These are phyloP conservation scores for Camelina hispida DNA, from an alignment of 345 rosid genomes.

Conservation along the genomic window DNA sequence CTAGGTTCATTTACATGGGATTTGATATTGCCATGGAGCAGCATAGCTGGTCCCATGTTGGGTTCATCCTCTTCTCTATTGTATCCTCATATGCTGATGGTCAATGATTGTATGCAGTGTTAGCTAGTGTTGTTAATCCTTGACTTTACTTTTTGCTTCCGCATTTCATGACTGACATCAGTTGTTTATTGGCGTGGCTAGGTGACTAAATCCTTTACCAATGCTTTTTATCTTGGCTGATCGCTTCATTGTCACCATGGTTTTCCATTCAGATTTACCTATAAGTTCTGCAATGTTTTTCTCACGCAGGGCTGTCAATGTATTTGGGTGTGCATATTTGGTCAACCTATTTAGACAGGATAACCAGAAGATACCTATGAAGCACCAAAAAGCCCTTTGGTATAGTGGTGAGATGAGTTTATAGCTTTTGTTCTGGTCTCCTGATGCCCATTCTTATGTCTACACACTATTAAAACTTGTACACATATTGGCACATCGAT, in stretches of 20 bases:
- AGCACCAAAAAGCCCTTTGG: constrained; percentile 97
- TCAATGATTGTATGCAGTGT: constrained; percentile 20
- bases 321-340: constrained; percentile 90
- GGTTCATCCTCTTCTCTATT: constrained; percentile 91
- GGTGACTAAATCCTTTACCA: constrained; percentile 23
- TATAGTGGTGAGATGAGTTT: constrained; percentile 78
- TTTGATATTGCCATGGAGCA: constrained; percentile 98
- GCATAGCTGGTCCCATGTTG: constrained; percentile 97
- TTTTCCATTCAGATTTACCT: constrained; percentile 15
- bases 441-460: constrained; percentile 22
- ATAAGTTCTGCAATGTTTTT: neutral
- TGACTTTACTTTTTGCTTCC: constrained; percentile 46
- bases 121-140: constrained; percentile 50
- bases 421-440: constrained; percentile 15
- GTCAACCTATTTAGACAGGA: constrained; percentile 79
- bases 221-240: neutral
- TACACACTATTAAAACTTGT: constrained; percentile 16
- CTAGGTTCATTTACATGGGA: constrained; percentile 98
- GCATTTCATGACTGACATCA: constrained; percentile 44
- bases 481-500: constrained; percentile 39
- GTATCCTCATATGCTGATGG: constrained; percentile 64
- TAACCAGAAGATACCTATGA: constrained; percentile 72
- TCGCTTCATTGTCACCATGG: constrained; percentile 9
- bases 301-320: constrained; percentile 76
- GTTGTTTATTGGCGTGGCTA: constrained; percentile 67